Conservation (phyloP, 768 basidiomycete species). For the Trametes cingulata region DNA sequence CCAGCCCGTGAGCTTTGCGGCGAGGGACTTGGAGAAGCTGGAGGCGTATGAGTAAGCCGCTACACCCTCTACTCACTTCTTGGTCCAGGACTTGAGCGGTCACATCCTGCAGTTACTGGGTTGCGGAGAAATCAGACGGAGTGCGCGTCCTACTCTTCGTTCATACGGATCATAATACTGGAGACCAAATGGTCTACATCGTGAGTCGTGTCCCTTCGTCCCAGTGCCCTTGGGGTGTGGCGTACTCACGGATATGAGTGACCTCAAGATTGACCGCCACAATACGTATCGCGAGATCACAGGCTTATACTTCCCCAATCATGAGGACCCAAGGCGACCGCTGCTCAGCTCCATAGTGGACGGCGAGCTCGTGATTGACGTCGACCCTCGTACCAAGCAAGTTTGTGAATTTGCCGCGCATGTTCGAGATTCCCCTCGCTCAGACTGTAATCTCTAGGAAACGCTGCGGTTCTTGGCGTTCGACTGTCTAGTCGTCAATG, state of each 20-base stretch:
- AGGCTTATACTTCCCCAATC: conserved; percentile 89
- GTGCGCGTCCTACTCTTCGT: conserved; percentile 87
- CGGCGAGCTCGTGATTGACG: conserved; percentile 91
- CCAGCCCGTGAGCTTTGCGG: conserved; percentile 90
- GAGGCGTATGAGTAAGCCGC: conserved; percentile 74
- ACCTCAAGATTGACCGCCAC: conserved; percentile 90
- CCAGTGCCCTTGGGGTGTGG: not conserved
- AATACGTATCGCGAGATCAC: conserved; percentile 75
- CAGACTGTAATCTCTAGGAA: conserved; percentile 52
- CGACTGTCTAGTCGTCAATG: conserved; percentile 87
- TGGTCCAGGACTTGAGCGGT: not conserved
- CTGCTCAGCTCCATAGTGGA: conserved; percentile 84
- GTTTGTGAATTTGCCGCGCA: conserved; percentile 42
- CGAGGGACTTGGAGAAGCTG: conserved; percentile 67
- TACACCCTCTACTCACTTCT: not conserved
- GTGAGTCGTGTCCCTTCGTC: conserved; percentile 40
- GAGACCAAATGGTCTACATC: conserved; percentile 67
- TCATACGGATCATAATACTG: conserved; percentile 51
- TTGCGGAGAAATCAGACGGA: conserved; percentile 98
- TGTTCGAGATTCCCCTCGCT: not conserved
- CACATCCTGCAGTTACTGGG: conserved; percentile 78
- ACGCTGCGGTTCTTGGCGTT: conserved; percentile 84
- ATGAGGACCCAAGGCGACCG: conserved; percentile 65
- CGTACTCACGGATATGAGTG: conserved; percentile 5
- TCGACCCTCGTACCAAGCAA: conserved; percentile 70